Base-by-base conservation (phyloP, 1,284 basidiomycete genomes). In the Ceratobasidium sp. region DNA sequence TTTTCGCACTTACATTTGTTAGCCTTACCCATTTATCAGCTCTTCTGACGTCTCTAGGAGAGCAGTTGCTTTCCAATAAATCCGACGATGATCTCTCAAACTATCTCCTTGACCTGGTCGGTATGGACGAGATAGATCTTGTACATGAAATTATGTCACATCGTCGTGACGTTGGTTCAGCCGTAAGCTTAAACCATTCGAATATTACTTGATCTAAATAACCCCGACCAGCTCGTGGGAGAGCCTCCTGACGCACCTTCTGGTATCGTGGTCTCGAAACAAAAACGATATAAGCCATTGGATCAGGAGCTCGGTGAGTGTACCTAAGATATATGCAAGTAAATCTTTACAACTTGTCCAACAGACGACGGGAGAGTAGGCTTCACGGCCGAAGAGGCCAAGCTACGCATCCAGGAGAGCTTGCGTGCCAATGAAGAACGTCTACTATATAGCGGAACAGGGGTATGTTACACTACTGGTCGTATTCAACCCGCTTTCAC, bases 31-130 rank as follows among this genome's bases (percentile, higher is more conserved):
- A 76, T 17, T 40, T 76, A 33, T 52, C 66, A 44, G 26, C 74
- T 20, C 54, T 66, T 15, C 52, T 76, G 28, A 54, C 12, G 26
- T 66, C 62, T 10, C 57, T 76, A 38, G 64, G 64, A 28, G 62
- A 76, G n/a, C 62, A 76, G n/a, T 28, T 76, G 9, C 46, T 66
- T 15, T 76, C 74, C 26, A 26, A 57, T n/a, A 66, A 33, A 6
- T 83, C 86, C 2, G 85, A 92, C 80, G 94, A 96, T 62, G 90
- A 90, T n/a, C 91, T 97, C 44, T 94, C 95, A 38, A 89, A 87
- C 46, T 92, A 94, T 80, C 84, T 98, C 1, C 91, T 90, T 2
- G 96, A 98, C 80, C 86, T 94, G n/a, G 85, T 97, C 66, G 97
- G 97, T 0, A 96, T 93, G 82, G 95, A 97, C 80, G 90, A 94